phyloP scores from a whole-genome alignment of 129 eudicot genomes.

The Glebionis coronaria region DNA sequence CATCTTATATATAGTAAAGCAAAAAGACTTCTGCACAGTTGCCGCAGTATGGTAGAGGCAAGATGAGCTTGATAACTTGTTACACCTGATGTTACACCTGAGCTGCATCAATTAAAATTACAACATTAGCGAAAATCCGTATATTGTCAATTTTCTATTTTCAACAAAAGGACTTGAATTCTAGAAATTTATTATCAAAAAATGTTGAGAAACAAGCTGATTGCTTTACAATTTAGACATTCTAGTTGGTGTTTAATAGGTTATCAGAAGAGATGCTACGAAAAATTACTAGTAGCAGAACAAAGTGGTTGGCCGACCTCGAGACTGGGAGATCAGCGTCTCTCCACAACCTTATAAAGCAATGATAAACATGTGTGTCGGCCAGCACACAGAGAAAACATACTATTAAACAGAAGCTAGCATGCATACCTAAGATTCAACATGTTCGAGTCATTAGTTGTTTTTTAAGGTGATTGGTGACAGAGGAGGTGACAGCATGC shows the following conservation, averaged over 20 bases:
- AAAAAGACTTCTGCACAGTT: not conserved
- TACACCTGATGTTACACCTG: not conserved
- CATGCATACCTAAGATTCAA: constrained; percentile 38
- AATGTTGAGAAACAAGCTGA: too few species aligned
- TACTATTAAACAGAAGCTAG: not conserved
- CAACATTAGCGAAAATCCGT: not conserved
- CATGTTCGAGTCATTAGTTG: constrained; percentile 22
- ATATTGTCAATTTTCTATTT: not conserved
- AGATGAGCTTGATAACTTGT: not conserved
- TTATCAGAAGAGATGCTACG: too few species aligned
- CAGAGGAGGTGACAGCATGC: constrained; percentile 46
- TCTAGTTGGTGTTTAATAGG: too few species aligned
- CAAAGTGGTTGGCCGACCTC: too few species aligned
- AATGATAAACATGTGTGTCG: not conserved
- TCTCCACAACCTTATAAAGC: not conserved
- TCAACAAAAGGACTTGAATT: not conserved
- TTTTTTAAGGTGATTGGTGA: constrained; percentile 41
- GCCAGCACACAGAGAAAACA: not conserved
- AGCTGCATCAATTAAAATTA: constrained; percentile 7
- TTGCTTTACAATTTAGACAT: too few species aligned
- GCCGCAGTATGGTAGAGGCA: not conserved
- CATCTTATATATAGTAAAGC: not conserved
- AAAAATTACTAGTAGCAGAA: too few species aligned
- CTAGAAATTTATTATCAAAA: not conserved
- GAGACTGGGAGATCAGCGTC: too few species aligned